Evolutionary conservation across 2,329 filamentous ascomycete genomes (phyloP).

Genomic region (Verticillium longisporum): DNA sequence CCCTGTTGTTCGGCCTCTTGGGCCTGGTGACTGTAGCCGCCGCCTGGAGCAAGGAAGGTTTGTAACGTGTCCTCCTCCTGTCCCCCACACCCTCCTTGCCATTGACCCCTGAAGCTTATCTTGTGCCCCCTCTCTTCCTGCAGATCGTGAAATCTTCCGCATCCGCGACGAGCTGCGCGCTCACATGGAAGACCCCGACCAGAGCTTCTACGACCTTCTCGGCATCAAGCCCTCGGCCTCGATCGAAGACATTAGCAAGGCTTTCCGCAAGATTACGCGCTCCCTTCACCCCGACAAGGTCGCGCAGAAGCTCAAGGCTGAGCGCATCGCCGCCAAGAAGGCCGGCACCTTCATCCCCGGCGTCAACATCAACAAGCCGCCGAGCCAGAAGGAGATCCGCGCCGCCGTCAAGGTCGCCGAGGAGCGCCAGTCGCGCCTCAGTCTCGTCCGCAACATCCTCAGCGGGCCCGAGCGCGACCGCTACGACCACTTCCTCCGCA

Average conservation of each 20-base stretch:
- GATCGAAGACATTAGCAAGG: conserved; percentile 86
- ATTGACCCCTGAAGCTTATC: conserved; percentile 2
- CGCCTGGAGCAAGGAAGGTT: conserved; percentile 85
- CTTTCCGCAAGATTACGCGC: conserved; percentile 82
- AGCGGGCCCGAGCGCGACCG: conserved; percentile 73
- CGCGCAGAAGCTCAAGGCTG: conserved; percentile 71
- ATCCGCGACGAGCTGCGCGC: conserved; percentile 78
- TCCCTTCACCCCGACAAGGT: conserved; percentile 93
- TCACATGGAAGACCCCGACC: conserved; percentile 62
- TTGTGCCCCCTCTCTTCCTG: background rate
- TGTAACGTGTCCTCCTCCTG: conserved; percentile 12
- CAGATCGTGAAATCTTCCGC: conserved; percentile 97
- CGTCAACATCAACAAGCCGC: conserved; percentile 62
- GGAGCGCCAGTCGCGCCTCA: conserved; percentile 76
- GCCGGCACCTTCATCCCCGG: conserved; percentile 48
- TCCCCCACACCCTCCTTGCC: background rate
- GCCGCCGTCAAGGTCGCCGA: conserved; percentile 73
- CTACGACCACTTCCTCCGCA: conserved; percentile 88
- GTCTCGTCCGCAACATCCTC: conserved; percentile 79
- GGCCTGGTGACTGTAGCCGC: conserved; percentile 60
- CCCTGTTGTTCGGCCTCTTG: conserved; percentile 62
- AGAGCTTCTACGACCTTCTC: conserved; percentile 93
- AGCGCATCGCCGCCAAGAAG: conserved; percentile 50
- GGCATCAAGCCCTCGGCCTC: conserved; percentile 66
- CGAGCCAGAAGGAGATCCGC: conserved; percentile 67